A percentile compares a stretch with the other conserved stretches of the same genome.
Conservation (phyloP, 106 monocot species). For the Gastrodia elata region DNA sequence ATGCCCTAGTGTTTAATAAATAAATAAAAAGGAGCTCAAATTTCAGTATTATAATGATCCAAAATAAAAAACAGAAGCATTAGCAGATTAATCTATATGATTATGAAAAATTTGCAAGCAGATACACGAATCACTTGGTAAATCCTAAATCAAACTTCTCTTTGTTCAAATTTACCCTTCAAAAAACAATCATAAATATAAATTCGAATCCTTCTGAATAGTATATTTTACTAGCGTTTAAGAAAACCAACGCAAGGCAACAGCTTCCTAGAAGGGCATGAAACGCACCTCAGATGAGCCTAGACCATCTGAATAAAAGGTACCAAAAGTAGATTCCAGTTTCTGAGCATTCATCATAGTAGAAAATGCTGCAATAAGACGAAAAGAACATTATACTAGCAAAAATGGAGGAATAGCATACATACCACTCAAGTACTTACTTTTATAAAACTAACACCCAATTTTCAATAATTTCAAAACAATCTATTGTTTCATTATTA, state of each 20-base stretch:
- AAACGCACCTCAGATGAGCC: conserved; percentile 25
- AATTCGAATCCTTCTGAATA: not conserved
- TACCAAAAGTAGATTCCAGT: conserved; percentile 16
- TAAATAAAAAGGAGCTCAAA: not conserved
- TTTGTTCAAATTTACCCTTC: not conserved
- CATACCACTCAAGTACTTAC: too few species aligned
- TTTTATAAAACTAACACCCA: too few species aligned
- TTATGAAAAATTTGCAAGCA: too few species aligned
- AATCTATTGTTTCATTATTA: too few species aligned
- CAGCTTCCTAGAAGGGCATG: not conserved
- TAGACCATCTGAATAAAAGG: conserved; percentile 9
- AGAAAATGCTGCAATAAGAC: conserved; percentile 36
- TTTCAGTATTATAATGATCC: not conserved
- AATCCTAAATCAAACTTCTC: not conserved
- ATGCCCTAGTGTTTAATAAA: not conserved
- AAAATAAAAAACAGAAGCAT: not conserved
- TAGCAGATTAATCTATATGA: not conserved
- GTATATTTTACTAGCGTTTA: not conserved
- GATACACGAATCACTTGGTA: conserved; percentile 1
- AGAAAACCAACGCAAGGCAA: not conserved
- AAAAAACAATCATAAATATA: not conserved
- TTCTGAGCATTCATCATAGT: conserved; percentile 25
- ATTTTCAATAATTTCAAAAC: too few species aligned
- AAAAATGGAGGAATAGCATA: not conserved
- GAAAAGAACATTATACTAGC: not conserved